Evolutionary conservation across 2,329 filamentous ascomycete genomes (phyloP).

Genomic region (Paracoccidioides brasiliensis): DNA sequence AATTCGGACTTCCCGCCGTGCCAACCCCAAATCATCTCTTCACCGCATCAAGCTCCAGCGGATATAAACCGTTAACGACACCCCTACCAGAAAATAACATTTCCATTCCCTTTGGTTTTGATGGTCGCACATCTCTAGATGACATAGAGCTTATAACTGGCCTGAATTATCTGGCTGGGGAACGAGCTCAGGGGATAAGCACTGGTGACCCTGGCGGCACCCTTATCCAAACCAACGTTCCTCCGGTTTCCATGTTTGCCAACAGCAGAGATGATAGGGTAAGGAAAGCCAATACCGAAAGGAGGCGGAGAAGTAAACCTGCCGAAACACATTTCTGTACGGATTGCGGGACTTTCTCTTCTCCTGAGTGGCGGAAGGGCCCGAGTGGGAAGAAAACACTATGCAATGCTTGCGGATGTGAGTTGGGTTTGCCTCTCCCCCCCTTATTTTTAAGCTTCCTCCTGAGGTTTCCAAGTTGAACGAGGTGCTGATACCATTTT

Average conservation of each 20-base stretch:
- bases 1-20: background rate
- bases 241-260: constrained; percentile 57
- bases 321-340: constrained; percentile 85
- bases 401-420: constrained; percentile 87
- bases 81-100: background rate
- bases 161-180: constrained; percentile 73
- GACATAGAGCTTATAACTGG: constrained; percentile 91
- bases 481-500: constrained; percentile 2
- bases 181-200: constrained; percentile 75
- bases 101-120: constrained; percentile 65
- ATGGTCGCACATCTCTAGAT: constrained; percentile 63
- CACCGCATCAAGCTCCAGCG: background rate
- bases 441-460: background rate
- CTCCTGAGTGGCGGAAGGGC: constrained; percentile 91
- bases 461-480: background rate
- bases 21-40: background rate
- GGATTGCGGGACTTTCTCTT: constrained; percentile 88
- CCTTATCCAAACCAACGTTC: constrained; percentile 71
- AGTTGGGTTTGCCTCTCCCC: constrained; percentile 19
- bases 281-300: constrained; percentile 44
- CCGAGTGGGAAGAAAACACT: constrained; percentile 86
- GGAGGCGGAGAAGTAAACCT: constrained; percentile 75
- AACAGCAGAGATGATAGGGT: constrained; percentile 51
- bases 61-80: background rate
- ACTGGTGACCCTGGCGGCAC: constrained; percentile 71